Evolutionary conservation across 2,329 filamentous ascomycete species (phyloP), one percentile per base, ranked within the genome.

Genomic region (Neonectria coccinea): DNA sequence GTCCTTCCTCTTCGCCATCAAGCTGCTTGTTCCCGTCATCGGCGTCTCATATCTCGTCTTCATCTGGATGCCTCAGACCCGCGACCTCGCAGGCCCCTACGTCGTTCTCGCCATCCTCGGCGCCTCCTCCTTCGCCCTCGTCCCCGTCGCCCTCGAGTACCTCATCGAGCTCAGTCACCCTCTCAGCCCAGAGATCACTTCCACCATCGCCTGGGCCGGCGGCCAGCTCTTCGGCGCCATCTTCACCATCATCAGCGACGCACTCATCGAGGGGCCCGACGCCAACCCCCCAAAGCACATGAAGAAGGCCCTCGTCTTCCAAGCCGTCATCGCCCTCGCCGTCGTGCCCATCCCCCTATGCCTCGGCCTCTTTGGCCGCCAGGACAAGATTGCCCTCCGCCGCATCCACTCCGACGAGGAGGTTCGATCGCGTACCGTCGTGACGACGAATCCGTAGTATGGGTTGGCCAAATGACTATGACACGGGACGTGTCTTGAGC

Each of bases 141-240:
- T 98, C 1, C 96, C 96, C 3, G 87, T 97, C 41, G 92, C 89
- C 6, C 86, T 98, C 54, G 96, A 99, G 79, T 94, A 92, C 71
- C 83, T 97, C 16, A 92, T 92, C 56, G 93, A 98, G 77, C 86
- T 97, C 64, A 94, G 92, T 5, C 92, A 96, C 74, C 96, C 96
- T 0, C 88, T 97, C 27, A 91, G 89, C 44, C 94, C 96, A 0
- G 95, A 97, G 79, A 87, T 97, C 48, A 92, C 92, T 1, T 92
- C 89, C 66, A 93, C 92, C 29, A 83, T 97, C 22, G 92, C 91
- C 73, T 98, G 96, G 96, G 87, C 88, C 1, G 91, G 91, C 6
- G 95, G 96, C 0, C 95, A 98, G 81, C 79, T 97, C 8, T 80
- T 97, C 1, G 96, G 96, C 12, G 94, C 89, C 2, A 80, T 94